Conservation (phyloP, 352 stramenopile genomes). For the Phytophthora crassamura region DNA sequence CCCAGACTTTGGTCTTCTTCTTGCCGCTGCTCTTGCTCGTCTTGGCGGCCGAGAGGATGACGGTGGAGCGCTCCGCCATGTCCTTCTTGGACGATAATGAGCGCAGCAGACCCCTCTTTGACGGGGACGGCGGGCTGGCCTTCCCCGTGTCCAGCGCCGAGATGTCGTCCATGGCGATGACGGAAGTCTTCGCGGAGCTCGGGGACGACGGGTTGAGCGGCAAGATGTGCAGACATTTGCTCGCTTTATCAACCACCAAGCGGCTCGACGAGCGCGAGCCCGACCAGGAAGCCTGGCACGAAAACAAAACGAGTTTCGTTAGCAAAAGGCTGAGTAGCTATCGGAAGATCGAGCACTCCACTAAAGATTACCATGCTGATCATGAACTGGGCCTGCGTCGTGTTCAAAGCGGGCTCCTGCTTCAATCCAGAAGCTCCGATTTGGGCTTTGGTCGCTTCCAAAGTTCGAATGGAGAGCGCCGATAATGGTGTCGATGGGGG, state of each 20-base stretch:
- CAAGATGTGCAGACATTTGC: constrained; percentile 32
- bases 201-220: constrained; percentile 42
- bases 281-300: constrained; percentile 50
- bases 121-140: constrained; percentile 5
- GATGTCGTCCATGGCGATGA: constrained; percentile 47
- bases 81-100: constrained; percentile 38
- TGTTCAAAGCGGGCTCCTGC: background rate
- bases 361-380: constrained; percentile 52
- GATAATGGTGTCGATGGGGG: background rate
- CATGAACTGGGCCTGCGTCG: constrained; percentile 38
- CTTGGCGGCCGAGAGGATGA: constrained; percentile 23
- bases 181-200: constrained; percentile 29
- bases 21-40: background rate
- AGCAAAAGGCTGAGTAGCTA: no score
- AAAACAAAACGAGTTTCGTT: no score
- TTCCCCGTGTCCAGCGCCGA: constrained; percentile 33
- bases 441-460: constrained; percentile 24
- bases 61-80: constrained; percentile 27
- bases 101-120: constrained; percentile 36
- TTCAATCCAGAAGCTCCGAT: background rate
- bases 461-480: constrained; percentile 31
- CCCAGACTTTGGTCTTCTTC: background rate
- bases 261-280: constrained; percentile 47
- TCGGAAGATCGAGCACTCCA: background rate
- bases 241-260: constrained; percentile 39